Evolutionary conservation across 768 basidiomycete genomes (phyloP).

Genomic region (Rhodotorula paludigena): DNA sequence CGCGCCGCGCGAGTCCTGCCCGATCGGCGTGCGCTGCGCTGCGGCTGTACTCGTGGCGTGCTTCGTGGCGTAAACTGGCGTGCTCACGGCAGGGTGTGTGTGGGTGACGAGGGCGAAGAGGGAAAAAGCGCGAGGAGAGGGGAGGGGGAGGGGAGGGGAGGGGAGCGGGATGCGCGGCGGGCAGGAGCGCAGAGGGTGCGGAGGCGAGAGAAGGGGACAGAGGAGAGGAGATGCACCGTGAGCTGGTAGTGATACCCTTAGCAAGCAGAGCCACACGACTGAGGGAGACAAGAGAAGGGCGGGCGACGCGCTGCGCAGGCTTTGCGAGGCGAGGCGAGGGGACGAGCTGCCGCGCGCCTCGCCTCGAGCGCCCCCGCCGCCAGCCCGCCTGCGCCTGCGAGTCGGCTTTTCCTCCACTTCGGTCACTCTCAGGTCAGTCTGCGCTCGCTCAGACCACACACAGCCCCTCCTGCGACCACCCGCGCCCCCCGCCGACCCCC

Average conservation of each 20-base stretch:
- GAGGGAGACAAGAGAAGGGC: slow-evolving; percentile 1
- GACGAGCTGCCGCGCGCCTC: neutral
- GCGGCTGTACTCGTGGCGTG: too few relatives aligned
- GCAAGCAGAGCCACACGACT: slow-evolving; percentile 19
- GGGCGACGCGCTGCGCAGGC: neutral
- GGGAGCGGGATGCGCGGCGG: too few relatives aligned
- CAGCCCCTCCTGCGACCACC: neutral
- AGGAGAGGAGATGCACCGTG: slow-evolving; percentile 13
- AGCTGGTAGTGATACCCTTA: slow-evolving; percentile 27
- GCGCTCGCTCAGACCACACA: neutral
- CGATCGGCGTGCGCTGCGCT: too few relatives aligned
- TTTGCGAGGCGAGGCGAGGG: neutral
- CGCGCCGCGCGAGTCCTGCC: too few relatives aligned
- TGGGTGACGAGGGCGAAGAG: neutral
- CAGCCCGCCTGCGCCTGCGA: neutral
- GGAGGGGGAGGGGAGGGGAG: neutral
- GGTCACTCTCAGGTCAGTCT: slow-evolving; percentile 17
- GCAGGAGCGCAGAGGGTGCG: neutral
- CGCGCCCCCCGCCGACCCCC: neutral
- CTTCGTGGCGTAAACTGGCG: too few relatives aligned
- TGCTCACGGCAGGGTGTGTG: too few relatives aligned
- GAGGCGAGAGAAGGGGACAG: neutral
- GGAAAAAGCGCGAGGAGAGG: neutral
- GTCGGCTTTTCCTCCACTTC: slow-evolving; percentile 9
- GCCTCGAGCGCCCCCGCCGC: neutral